phyloP scores from a whole-genome alignment of 1,284 basidiomycete species.

The Trichosporon sp. region DNA sequence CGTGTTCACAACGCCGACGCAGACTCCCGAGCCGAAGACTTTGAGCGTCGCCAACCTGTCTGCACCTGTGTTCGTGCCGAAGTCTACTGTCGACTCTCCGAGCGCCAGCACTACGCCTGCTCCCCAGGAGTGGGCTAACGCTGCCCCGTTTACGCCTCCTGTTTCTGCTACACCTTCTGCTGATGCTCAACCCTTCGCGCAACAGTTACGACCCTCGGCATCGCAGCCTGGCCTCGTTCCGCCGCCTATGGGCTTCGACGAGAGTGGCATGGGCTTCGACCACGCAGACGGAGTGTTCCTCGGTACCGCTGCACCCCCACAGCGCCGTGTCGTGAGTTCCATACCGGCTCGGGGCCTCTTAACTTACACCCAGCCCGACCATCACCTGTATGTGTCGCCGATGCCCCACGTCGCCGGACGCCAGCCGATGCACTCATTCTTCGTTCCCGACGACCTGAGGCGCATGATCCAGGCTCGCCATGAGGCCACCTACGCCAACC shows the following conservation, averaged over 20 bases:
- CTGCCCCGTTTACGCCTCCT: constrained; percentile 14
- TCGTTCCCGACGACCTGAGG: constrained; percentile 68
- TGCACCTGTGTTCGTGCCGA: constrained; percentile 82
- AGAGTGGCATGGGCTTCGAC: constrained; percentile 25
- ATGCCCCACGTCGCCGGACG: constrained; percentile 56
- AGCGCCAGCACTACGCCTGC: neutral
- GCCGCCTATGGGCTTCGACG: neutral
- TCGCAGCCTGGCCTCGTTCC: neutral
- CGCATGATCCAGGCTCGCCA: constrained; percentile 75
- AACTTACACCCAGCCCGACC: constrained; percentile 63
- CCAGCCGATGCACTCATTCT: constrained; percentile 56
- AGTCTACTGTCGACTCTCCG: constrained; percentile 48
- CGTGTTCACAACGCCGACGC: neutral
- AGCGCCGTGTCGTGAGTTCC: constrained; percentile 63
- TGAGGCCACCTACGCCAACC: constrained; percentile 61
- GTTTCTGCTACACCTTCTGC: neutral
- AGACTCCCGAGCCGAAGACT: constrained; percentile 51
- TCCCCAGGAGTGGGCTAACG: constrained; percentile 17
- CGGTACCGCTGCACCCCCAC: constrained; percentile 47
- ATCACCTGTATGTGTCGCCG: constrained; percentile 78
- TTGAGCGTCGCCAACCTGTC: constrained; percentile 31
- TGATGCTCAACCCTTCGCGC: neutral
- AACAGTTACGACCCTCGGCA: neutral
- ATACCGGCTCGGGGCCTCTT: neutral
- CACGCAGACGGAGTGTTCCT: constrained; percentile 52